phyloP scores from a whole-genome alignment of 352 stramenopile species.

The Pythium graminicola region DNA sequence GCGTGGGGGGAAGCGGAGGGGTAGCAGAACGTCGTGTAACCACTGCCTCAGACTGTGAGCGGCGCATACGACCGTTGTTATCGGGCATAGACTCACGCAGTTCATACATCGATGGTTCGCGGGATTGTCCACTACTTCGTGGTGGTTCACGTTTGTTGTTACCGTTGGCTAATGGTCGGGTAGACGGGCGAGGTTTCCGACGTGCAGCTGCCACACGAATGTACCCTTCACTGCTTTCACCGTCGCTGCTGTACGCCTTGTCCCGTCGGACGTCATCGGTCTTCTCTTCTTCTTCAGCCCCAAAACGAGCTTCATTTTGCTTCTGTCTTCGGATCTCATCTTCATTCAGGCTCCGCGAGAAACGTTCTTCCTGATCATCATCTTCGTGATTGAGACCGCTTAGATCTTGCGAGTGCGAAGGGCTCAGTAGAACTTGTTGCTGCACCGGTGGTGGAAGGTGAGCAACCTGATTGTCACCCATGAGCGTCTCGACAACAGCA shows the following conservation, averaged over 20 bases:
- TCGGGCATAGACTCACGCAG: slow-evolving; percentile 11
- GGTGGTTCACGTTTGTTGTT: slow-evolving; percentile 2
- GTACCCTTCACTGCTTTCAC: slow-evolving; percentile 16
- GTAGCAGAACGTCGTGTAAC: background rate
- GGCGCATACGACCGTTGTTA: slow-evolving; percentile 12
- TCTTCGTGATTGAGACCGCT: slow-evolving; percentile 33
- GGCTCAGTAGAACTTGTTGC: slow-evolving; percentile 35
- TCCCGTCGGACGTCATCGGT: slow-evolving; percentile 39
- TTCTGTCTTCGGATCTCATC: slow-evolving; percentile 14
- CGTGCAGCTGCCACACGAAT: slow-evolving; percentile 1
- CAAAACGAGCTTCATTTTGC: slow-evolving; percentile 22
- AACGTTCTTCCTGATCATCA: slow-evolving; percentile 5
- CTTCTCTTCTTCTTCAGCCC: slow-evolving; percentile 65
- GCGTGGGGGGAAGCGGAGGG: slow-evolving; percentile 8
- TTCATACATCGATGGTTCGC: slow-evolving; percentile 20
- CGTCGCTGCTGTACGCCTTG: slow-evolving; percentile 25
- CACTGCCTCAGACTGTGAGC: slow-evolving; percentile 18
- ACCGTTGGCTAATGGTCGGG: background rate
- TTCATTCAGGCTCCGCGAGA: slow-evolving; percentile 24
- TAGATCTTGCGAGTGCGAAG: slow-evolving; percentile 65
- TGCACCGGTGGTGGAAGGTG: slow-evolving; percentile 9
- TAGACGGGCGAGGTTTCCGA: background rate
- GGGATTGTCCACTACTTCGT: slow-evolving; percentile 4
- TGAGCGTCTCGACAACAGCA: slow-evolving; percentile 13
- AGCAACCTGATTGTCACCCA: slow-evolving; percentile 20